Conservation (phyloP, 768 basidiomycete genomes). For the Tylopilus rubrobrunneus region DNA sequence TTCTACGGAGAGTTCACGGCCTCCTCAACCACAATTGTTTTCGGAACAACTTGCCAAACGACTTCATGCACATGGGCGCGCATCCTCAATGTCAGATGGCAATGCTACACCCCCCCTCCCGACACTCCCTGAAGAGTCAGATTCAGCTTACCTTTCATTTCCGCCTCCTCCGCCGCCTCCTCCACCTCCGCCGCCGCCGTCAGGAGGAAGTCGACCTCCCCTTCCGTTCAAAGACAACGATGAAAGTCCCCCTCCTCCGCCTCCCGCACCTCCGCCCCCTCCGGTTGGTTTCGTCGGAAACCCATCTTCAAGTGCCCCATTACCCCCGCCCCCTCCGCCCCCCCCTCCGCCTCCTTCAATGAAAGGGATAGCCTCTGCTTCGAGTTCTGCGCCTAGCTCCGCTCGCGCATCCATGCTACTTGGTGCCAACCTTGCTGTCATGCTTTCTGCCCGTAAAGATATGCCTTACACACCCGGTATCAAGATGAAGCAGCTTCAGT, state of each 20-base stretch:
- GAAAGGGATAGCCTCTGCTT: conserved; percentile 31
- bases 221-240: conserved; percentile 16
- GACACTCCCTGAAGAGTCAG: conserved; percentile 39
- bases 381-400: conserved; percentile 41
- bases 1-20: conserved; percentile 33
- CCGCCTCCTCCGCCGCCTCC: conserved; percentile 20
- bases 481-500: conserved; percentile 97
- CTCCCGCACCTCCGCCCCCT: conserved; percentile 34
- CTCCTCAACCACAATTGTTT: conserved; percentile 43
- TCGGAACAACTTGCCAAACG: conserved; percentile 63
- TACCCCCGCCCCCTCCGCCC: conserved; percentile 34
- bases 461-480: conserved; percentile 78
- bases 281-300: conserved; percentile 32
- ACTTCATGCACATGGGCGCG: conserved; percentile 47
- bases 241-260: conserved; percentile 29
- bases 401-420: conserved; percentile 58
- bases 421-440: conserved; percentile 52
- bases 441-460: conserved; percentile 73
- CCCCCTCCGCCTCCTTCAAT: conserved; percentile 33
- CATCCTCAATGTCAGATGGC: conserved; percentile 35
- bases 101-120: conserved; percentile 35
- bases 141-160: conserved; percentile 23
- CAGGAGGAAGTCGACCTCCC: conserved; percentile 4
- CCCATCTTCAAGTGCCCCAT: conserved; percentile 20
- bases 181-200: background rate